phyloP scores from a whole-genome alignment of 768 basidiomycete genomes.

The Psilocybe cubensis region DNA sequence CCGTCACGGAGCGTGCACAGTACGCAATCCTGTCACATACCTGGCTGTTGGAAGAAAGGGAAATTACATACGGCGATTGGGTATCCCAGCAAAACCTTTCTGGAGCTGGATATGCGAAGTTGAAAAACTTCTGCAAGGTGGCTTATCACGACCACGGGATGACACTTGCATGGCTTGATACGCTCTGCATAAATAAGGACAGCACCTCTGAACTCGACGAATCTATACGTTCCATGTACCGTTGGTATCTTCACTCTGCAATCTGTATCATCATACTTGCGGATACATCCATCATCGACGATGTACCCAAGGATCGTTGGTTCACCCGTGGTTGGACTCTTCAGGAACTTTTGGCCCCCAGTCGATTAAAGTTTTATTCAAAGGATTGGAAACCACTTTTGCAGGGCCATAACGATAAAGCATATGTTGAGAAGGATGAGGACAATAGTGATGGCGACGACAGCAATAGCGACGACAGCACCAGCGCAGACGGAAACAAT shows the following conservation, averaged over 20 bases:
- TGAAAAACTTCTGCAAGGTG: slow-evolving; percentile 9
- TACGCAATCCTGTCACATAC: slow-evolving; percentile 20
- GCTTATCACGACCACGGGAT: slow-evolving; percentile 5
- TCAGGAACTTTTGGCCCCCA: slow-evolving; percentile 17
- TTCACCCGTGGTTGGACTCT: slow-evolving; percentile 20
- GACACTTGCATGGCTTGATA: slow-evolving; percentile 14
- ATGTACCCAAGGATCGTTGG: slow-evolving; percentile 10
- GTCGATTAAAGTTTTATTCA: slow-evolving; percentile 8
- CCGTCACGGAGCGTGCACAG: slow-evolving; percentile 4
- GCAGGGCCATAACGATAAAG: slow-evolving; percentile 2
- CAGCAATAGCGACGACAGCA: not conserved
- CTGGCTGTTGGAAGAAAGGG: slow-evolving; percentile 12
- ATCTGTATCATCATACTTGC: slow-evolving; percentile 16
- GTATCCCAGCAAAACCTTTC: not conserved
- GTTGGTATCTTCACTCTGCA: slow-evolving; percentile 12
- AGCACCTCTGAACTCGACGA: slow-evolving; percentile 19
- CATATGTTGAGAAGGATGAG: not conserved
- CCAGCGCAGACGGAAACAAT: not conserved
- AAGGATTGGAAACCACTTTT: slow-evolving; percentile 5
- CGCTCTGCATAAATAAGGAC: slow-evolving; percentile 17
- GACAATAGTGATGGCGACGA: not conserved
- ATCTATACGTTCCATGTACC: slow-evolving; percentile 20
- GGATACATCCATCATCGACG: slow-evolving; percentile 4
- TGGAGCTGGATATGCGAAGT: slow-evolving; percentile 10
- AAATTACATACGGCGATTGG: slow-evolving; percentile 6